A percentile compares a stretch with the other conserved stretches of the same genome.
phyloP scores from a whole-genome alignment of 2,329 filamentous ascomycete genomes.

The Colletotrichum orchidophilum region DNA sequence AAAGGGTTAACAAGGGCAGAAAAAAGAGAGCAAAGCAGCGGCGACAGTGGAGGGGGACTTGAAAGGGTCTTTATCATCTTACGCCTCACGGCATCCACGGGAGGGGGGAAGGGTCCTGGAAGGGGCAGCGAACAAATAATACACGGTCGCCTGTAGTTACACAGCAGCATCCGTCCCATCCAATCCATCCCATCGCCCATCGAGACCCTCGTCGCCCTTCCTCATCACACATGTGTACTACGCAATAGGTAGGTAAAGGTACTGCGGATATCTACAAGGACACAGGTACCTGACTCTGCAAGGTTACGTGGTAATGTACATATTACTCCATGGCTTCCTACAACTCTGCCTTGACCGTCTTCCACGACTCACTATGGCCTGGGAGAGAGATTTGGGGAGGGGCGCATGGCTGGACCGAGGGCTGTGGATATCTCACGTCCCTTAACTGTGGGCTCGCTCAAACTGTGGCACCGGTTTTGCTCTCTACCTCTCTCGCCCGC shows the following conservation, averaged over 20 bases:
- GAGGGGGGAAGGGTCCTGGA: neutral
- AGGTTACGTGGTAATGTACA: slow-evolving; percentile 5
- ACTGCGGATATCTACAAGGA: neutral
- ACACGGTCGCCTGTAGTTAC: slow-evolving; percentile 9
- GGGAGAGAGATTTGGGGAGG: slow-evolving; percentile 21
- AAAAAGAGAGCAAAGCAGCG: neutral
- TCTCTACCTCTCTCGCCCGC: neutral
- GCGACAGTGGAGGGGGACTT: slow-evolving; percentile 19
- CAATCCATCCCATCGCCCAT: slow-evolving; percentile 6
- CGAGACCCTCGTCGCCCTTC: neutral
- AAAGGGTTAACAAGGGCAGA: neutral
- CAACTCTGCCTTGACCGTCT: neutral
- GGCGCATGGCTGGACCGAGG: slow-evolving; percentile 31
- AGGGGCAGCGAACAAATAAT: neutral
- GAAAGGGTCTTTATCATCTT: slow-evolving; percentile 31
- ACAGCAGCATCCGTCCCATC: slow-evolving; percentile 13
- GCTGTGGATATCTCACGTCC: slow-evolving; percentile 18
- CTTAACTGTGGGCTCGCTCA: neutral
- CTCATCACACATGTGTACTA: neutral
- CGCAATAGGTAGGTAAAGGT: neutral
- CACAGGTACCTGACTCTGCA: slow-evolving; percentile 2
- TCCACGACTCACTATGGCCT: neutral
- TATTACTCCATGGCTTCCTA: slow-evolving; percentile 1
- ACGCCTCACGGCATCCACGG: slow-evolving; percentile 22
- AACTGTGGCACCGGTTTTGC: neutral